Conservation (phyloP, 805 yeast genomes). For the Sugiyamaella chiloensis region DNA sequence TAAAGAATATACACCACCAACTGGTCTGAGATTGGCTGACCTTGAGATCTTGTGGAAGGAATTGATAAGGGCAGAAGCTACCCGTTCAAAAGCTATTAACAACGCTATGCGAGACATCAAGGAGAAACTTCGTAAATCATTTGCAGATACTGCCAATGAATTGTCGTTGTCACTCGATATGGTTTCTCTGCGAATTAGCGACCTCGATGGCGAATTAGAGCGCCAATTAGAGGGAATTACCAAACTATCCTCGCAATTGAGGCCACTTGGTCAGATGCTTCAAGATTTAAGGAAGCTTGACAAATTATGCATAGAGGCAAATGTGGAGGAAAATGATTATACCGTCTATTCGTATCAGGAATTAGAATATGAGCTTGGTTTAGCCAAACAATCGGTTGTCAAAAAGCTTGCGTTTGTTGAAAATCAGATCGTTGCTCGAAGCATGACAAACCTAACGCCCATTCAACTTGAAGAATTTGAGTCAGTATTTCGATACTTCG, state of each 20-base stretch:
- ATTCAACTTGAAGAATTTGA: constrained; percentile 43
- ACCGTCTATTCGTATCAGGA: constrained; percentile 38
- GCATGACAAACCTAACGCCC: constrained; percentile 35
- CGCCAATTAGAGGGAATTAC: constrained; percentile 38
- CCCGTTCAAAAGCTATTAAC: constrained; percentile 33
- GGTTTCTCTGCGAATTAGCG: constrained; percentile 29
- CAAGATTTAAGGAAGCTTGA: constrained; percentile 30
- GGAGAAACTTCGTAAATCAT: constrained; percentile 31
- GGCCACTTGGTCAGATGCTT: constrained; percentile 34
- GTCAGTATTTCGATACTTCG: constrained; percentile 42
- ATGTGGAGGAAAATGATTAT: constrained; percentile 39
- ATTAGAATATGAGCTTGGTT: constrained; percentile 37
- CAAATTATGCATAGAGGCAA: constrained; percentile 32
- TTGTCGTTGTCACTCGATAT: constrained; percentile 29
- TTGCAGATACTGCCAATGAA: constrained; percentile 36
- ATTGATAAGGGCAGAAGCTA: constrained; percentile 33
- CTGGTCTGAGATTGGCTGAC: constrained; percentile 28
- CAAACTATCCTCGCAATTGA: constrained; percentile 35
- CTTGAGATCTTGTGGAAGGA: constrained; percentile 35
- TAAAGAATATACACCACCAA: constrained; percentile 36
- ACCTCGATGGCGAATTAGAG: constrained; percentile 37
- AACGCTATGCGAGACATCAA: constrained; percentile 34
- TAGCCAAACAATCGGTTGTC: constrained; percentile 38
- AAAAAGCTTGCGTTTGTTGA: constrained; percentile 44
- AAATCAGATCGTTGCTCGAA: constrained; percentile 38